Evolutionary conservation across 2,329 filamentous ascomycete genomes (phyloP).

Genomic region (Trichoderma harzianum): DNA sequence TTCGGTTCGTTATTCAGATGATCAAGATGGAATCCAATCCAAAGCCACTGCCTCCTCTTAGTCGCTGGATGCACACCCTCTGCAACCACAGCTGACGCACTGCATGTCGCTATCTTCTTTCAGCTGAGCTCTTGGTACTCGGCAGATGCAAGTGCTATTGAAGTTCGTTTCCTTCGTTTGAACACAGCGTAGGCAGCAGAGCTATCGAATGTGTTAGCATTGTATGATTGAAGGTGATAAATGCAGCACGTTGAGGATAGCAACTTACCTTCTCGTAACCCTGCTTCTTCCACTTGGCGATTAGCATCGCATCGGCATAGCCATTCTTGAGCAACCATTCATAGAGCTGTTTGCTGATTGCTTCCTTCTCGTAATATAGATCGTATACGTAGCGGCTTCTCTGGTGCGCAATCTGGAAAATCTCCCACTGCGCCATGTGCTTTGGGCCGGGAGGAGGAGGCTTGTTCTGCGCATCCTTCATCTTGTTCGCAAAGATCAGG

Average conservation of each 20-base stretch:
- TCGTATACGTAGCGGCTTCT: conserved; percentile 93
- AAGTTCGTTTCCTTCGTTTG: conserved; percentile 99
- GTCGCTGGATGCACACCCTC: conserved; percentile 84
- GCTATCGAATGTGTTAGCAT: conserved; percentile 44
- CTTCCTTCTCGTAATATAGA: conserved; percentile 95
- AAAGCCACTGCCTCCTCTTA: conserved; percentile 36
- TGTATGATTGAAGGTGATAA: neutral
- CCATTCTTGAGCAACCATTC: conserved; percentile 96
- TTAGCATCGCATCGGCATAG: conserved; percentile 91
- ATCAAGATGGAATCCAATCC: neutral
- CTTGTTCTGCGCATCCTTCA: conserved; percentile 93
- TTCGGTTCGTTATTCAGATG: neutral
- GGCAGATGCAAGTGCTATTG: conserved; percentile 94
- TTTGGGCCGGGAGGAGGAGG: conserved; percentile 75
- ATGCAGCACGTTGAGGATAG: neutral
- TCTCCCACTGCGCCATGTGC: conserved; percentile 92
- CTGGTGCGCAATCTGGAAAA: conserved; percentile 96
- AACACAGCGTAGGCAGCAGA: conserved; percentile 93
- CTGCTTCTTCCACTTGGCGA: conserved; percentile 99
- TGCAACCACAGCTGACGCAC: conserved; percentile 92
- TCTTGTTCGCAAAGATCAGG: conserved; percentile 82
- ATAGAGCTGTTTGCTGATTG: conserved; percentile 87
- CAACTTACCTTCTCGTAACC: conserved; percentile 86
- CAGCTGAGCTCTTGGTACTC: conserved; percentile 82
- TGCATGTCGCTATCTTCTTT: conserved; percentile 89